Evolutionary conservation across 805 yeast species (phyloP), one percentile per base, ranked within the genome.

Genomic region (Candida railenensis): DNA sequence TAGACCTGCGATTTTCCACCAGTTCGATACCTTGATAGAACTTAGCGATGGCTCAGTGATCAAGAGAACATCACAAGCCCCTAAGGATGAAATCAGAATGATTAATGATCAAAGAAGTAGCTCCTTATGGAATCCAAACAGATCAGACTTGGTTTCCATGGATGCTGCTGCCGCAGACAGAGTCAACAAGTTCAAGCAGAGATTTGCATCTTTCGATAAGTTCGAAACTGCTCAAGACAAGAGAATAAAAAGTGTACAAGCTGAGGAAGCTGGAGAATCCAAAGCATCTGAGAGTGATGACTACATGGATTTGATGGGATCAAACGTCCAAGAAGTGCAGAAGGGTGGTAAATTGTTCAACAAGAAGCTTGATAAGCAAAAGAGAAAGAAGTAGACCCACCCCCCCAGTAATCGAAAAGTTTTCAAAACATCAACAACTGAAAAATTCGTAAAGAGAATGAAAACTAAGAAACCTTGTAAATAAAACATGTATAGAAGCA

Each of bases 1-100:
- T 15, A 81, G 97, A 67, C 97, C 98, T 1, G 90, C 97, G 30
- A 86, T 94, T 36, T 91, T 89, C 67, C 80, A 92, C 69, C 89
- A 89, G 65, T 94, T 94, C 63, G 90, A 92, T 53, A 86, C 91
- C 28, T 67, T 77, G 33, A 91, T 94, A n/a, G 96, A 92, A 67
- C 76, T 91, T 48, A 85, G 95, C 53, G 99, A 94, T 63, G 99
- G 99, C 1, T 87, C 97, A 25, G 96, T 96, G 1, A 74, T 90
- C 30, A 73, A 72, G 32, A 80, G 99, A 67, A 78, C 87, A 57
- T 82, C 96, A 0, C 96, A 87, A 53, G 89, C 82, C 49, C 99
- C 99, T 9, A 87, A 89, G 57, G 84, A 80, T 44, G 97, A 94
- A 59, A 73, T 88, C 57, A 77, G 94, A 63, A 81, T 89, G 80